Evolutionary conservation across 768 basidiomycete genomes (phyloP).

Genomic region (Mycena indigotica): DNA sequence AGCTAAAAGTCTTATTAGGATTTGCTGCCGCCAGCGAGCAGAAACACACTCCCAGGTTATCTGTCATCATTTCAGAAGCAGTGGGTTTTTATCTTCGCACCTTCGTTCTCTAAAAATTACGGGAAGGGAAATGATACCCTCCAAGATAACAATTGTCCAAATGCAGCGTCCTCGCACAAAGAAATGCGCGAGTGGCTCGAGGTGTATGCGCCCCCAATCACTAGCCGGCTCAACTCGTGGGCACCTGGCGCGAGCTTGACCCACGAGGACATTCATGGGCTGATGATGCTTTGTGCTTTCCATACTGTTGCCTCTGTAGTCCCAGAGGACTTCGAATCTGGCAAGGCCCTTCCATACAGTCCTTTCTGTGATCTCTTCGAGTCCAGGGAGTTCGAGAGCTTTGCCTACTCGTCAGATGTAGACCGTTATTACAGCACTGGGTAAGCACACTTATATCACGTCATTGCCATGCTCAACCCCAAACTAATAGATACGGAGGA

Average conservation of each 20-base stretch:
- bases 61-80: slow-evolving; percentile 57
- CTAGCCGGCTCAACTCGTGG: slow-evolving; percentile 56
- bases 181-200: slow-evolving; percentile 56
- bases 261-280: slow-evolving; percentile 51
- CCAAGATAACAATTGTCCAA: slow-evolving; percentile 65
- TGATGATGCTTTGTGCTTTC: slow-evolving; percentile 80
- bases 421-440: slow-evolving; percentile 80
- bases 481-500: slow-evolving; percentile 54
- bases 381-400: slow-evolving; percentile 59
- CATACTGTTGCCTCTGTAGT: slow-evolving; percentile 52
- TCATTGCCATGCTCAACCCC: neutral
- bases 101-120: neutral
- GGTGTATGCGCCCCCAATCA: slow-evolving; percentile 57
- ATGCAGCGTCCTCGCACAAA: slow-evolving; percentile 44
- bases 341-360: slow-evolving; percentile 40
- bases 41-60: slow-evolving; percentile 47
- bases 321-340: slow-evolving; percentile 19
- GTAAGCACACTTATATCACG: slow-evolving; percentile 37
- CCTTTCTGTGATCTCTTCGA: slow-evolving; percentile 76
- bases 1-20: slow-evolving; percentile 40
- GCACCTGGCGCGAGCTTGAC: slow-evolving; percentile 66
- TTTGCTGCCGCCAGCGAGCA: slow-evolving; percentile 56
- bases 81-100: slow-evolving; percentile 19
- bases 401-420: slow-evolving; percentile 73
- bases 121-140: slow-evolving; percentile 64